These are phyloP conservation scores for Pythium folliculosum DNA, from an alignment of 352 stramenopile species.

Conservation along the genomic window DNA sequence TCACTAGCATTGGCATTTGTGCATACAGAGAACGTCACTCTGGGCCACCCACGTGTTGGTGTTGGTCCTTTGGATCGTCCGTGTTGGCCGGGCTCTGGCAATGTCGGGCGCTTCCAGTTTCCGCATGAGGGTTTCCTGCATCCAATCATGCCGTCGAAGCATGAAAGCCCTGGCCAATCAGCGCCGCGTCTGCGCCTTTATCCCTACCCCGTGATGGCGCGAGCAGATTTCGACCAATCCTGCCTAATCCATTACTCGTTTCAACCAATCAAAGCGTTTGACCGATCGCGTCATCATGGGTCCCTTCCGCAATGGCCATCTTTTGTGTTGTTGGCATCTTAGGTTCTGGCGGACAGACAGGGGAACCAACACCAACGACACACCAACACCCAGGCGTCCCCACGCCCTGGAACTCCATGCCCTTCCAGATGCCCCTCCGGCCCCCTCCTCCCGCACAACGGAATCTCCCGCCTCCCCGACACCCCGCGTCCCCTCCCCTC, in stretches of 20 bases:
- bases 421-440: not conserved
- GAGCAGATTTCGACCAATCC: constrained; percentile 23
- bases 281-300: constrained; percentile 19
- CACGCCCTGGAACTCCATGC: not conserved
- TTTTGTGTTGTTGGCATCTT: constrained; percentile 21
- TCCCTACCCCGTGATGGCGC: constrained; percentile 1
- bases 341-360: not conserved
- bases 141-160: constrained; percentile 14
- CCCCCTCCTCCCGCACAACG: not conserved
- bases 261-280: constrained; percentile 7
- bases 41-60: not conserved
- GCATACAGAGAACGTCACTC: not conserved
- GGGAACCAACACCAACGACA: not conserved
- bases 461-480: not conserved
- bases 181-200: not conserved
- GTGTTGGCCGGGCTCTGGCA: not conserved
- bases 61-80: constrained; percentile 7
- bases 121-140: not conserved
- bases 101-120: constrained; percentile 4
- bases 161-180: constrained; percentile 7
- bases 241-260: constrained; percentile 9
- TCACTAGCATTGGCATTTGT: not conserved
- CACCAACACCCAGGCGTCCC: not conserved
- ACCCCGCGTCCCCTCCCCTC: not conserved
- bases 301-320: constrained; percentile 9